Evolutionary conservation across 2,329 filamentous ascomycete species (phyloP), one percentile per base, ranked within the genome.

Genomic region (Cadophora luteo-olivacea): DNA sequence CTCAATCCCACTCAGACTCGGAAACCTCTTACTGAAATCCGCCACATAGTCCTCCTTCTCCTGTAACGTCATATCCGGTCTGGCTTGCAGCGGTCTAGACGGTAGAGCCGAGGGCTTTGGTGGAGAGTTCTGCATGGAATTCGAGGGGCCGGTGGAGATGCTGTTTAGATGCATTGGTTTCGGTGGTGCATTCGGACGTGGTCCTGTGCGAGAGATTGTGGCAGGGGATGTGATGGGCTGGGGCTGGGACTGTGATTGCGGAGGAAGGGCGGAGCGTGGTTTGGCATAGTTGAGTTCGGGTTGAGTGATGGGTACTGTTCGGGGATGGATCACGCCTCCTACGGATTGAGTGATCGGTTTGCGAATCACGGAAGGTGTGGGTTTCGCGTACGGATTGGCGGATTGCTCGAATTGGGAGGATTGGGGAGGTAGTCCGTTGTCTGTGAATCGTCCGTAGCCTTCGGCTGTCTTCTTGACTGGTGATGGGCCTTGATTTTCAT

Each of bases 391-490:
- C 1, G 72, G 71, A 49, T 77, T 77, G 33, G 68, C 48, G 22
- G 72, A 32, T 36, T 69, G 65, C 63, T 75, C 72, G 61, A 72
- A 72, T 7, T 67, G 67, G 38, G 57, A 66, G 22, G 68, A 52
- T 57, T 73, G 69, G 32, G 70, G 62, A n/a, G 70, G 52, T 29
- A 67, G 45, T 19, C 60, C 22, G 41, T 32, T 67, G 36, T 90
- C 92, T 24, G 94, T 94, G 78, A 92, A 97, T 69, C 90, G 90
- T 8, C 96, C 96, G 78, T 98, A 98, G 0, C 95, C 95, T 72
- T 94, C 90, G 0, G 94, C 94, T 0, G 93, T 97, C 72, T 90
- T 89, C 33, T 87, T 86, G 16, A 82, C 81, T 0, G 85, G 78
- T 0, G 84, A 81, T 5, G 88, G 84, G 72, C 84, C 89, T 74